phyloP scores from a whole-genome alignment of 257 asterid species.

The Rauvolfia tetraphylla region DNA sequence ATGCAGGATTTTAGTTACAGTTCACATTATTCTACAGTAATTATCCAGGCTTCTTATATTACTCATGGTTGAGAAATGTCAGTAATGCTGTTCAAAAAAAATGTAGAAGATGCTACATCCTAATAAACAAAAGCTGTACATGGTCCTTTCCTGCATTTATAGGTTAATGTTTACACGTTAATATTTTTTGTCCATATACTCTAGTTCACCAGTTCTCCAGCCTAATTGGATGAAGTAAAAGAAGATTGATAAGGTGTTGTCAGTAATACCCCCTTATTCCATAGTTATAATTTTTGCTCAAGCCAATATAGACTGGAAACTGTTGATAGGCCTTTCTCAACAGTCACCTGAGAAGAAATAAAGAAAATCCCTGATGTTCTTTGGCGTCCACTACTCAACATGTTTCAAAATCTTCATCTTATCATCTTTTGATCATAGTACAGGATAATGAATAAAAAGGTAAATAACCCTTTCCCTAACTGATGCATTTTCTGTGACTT shows the following conservation, averaged over 20 bases:
- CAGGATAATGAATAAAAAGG: neutral
- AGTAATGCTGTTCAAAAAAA: neutral
- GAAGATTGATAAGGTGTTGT: neutral
- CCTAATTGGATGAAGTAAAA: neutral
- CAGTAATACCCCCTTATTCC: neutral
- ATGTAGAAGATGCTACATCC: neutral
- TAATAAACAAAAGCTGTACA: neutral
- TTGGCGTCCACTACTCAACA: neutral
- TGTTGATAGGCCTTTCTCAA: neutral
- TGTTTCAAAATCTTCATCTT: neutral
- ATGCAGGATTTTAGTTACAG: neutral
- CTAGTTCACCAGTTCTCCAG: neutral
- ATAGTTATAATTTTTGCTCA: neutral
- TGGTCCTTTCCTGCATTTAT: neutral
- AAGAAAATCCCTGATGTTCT: neutral
- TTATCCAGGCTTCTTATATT: neutral
- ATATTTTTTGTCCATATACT: neutral
- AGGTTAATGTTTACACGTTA: neutral
- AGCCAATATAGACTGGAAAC: neutral
- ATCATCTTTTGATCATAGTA: neutral
- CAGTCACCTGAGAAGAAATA: neutral
- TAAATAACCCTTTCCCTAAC: neutral
- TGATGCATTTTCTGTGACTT: neutral
- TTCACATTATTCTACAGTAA: neutral
- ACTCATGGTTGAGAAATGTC: neutral